Evolutionary conservation across 805 yeast genomes (phyloP), one percentile per base, ranked within the genome.

Genomic region (Monosporozyma servazzii): DNA sequence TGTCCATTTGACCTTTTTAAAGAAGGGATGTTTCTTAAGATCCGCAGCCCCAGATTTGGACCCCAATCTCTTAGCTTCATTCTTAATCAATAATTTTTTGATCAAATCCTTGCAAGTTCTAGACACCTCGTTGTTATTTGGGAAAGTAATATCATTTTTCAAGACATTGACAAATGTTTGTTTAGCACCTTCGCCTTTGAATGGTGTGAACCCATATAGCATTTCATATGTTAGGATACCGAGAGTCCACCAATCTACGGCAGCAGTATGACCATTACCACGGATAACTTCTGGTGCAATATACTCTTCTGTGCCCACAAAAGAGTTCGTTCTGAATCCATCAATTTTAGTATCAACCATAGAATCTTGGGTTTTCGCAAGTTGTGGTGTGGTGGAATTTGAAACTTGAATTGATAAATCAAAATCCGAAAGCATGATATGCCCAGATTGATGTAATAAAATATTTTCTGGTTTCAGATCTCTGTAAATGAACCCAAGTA

Each of bases 231-330:
- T 73, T 60, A 93, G 76, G 20, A 93, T 89, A 3, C 99, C 99
- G 57, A 93, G 72, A 0, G 99, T 93, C 99, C 99, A 93, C 99
- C 99, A 93, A 68, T 93, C 99, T 17, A 93, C 99, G 0, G 98
- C 96, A 7, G 91, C 84, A 0, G 98, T 91, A 62, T 93, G 99
- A 1, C 99, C 99, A 59, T 90, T 87, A 1, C 98, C 98, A 66
- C 93, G 75, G 50, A 93, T 93, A 4, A 93, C 99, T 63, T 93
- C 99, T 0, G 99, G 99, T 0, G 99, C 98, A 61, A 93, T 89
- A 67, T 93, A 93, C 65, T 93, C 99, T 65, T 93, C 99, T 0
- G 99, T 93, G 1, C 99, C 99, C 36, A 93, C 99, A 74, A 93
- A 93, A 0, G 98, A 90, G 67, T 93, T 95, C 1, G 99, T 93